Evolutionary conservation across 805 yeast species (phyloP).

Genomic region (Blastobotrys americana): DNA sequence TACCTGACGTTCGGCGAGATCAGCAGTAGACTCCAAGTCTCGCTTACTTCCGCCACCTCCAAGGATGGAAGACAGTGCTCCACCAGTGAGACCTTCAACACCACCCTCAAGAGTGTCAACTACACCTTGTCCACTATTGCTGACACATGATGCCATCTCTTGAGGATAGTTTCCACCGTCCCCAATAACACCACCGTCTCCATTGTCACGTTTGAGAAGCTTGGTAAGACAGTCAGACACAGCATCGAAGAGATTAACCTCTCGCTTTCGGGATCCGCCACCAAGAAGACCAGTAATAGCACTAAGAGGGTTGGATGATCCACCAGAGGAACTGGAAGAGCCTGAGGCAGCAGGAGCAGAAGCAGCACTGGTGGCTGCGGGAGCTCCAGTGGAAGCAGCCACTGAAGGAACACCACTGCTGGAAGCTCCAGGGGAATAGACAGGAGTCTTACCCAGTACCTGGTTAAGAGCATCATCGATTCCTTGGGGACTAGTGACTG

Average conservation of each 20-base stretch:
- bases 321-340: not conserved
- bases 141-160: not conserved
- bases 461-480: not conserved
- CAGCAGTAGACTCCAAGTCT: not conserved
- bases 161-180: not conserved
- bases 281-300: not conserved
- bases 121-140: not conserved
- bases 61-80: not conserved
- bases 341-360: not conserved
- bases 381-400: not conserved
- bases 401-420: not conserved
- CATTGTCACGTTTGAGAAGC: not conserved
- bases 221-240: not conserved
- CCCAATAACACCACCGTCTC: not conserved
- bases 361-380: not conserved
- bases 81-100: not conserved
- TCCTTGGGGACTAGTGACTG: not conserved
- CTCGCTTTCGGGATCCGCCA: not conserved
- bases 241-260: not conserved
- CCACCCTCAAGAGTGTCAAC: not conserved
- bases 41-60: not conserved
- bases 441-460: not conserved
- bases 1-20: not conserved
- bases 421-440: not conserved
- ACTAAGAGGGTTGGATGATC: not conserved